Evolutionary conservation across 176 grass and related monocot genomes (phyloP).

Genomic region (Ensete glaucum): DNA sequence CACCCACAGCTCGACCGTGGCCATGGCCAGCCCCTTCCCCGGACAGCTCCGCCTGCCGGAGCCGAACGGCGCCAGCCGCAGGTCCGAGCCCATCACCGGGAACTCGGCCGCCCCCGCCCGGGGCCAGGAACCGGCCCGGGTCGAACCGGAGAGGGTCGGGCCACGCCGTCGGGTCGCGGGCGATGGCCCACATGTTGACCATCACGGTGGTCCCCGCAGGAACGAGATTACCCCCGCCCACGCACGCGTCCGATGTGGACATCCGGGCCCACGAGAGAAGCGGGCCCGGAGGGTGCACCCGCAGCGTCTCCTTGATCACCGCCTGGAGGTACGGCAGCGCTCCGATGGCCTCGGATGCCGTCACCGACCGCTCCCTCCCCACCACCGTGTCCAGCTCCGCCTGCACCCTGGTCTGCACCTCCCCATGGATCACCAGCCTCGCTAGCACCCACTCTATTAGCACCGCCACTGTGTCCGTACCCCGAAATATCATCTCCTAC

Average conservation of each 20-base stretch:
- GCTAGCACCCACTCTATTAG: slow-evolving; percentile 90
- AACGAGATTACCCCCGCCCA: slow-evolving; percentile 38
- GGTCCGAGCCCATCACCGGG: slow-evolving; percentile 42
- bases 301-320: slow-evolving; percentile 70
- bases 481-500: slow-evolving; percentile 96
- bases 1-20: slow-evolving; percentile 66
- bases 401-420: slow-evolving; percentile 61
- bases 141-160: slow-evolving; percentile 36
- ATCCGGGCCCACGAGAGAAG: slow-evolving; percentile 88
- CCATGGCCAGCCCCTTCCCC: slow-evolving; percentile 72
- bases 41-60: slow-evolving; percentile 68
- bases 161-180: slow-evolving; percentile 63
- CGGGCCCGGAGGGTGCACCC: slow-evolving; percentile 81
- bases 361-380: slow-evolving; percentile 19
- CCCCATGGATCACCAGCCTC: slow-evolving; percentile 58
- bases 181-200: slow-evolving; percentile 99
- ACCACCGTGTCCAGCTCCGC: slow-evolving; percentile 64
- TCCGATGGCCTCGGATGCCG: slow-evolving; percentile 26
- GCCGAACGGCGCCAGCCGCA: slow-evolving; percentile 75
- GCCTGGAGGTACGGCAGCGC: slow-evolving; percentile 59
- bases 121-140: slow-evolving; percentile 36
- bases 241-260: slow-evolving; percentile 49
- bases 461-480: slow-evolving; percentile 83
- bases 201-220: slow-evolving; percentile 75
- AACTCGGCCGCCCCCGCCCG: background rate